Base-by-base conservation (phyloP, 331 rosid genomes). In the Malus hybrid region DNA sequence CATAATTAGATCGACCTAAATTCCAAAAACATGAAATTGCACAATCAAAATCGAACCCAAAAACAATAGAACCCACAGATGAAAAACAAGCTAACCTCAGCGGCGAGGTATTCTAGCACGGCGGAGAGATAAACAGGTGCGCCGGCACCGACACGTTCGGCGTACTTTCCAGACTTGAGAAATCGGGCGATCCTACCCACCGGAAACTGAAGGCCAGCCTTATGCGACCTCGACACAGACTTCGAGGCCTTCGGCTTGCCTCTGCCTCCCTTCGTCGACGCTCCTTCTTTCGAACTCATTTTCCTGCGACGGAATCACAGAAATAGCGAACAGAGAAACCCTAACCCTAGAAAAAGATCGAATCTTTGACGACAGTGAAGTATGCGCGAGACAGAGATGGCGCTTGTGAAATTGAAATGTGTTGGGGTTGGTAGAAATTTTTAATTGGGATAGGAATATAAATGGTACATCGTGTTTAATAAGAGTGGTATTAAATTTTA, bases 141-240 rank as follows among this genome's bases (percentile, higher is more conserved):
- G 5, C 99, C 99, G 0, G 98, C 99, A 18, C 99, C 99, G 1
- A 95, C 99, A 32, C 99, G 96, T 44, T 95, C 98, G 3, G 99
- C 99, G 24, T 95, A 95, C 79, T 95, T 92, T 1, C 99, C 99
- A 1, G 97, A 89, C 79, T 95, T 95, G 3, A 95, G 86, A 64
- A 92, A 95, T 42, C 99, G 84, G 0, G 99, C 96, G 73, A 95
- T 95, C 71, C 99, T 83, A 2, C 99, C 99, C 0, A 95, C 99
- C 3, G 99, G 99, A 9, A 95, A 95, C 70, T 92, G 99, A 27
- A 92, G 98, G 4, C 97, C 96, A 0, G 97, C 98, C 71, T 93
- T 93, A 4, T 73, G 79, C 0, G 98, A 93, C 77, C 89, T 79
- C 0, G 98, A 88, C 13, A 93, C 97, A 0, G 97, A 91, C 61